Evolutionary conservation across 2,329 filamentous ascomycete genomes (phyloP).

Genomic region (Zalaria obscura): DNA sequence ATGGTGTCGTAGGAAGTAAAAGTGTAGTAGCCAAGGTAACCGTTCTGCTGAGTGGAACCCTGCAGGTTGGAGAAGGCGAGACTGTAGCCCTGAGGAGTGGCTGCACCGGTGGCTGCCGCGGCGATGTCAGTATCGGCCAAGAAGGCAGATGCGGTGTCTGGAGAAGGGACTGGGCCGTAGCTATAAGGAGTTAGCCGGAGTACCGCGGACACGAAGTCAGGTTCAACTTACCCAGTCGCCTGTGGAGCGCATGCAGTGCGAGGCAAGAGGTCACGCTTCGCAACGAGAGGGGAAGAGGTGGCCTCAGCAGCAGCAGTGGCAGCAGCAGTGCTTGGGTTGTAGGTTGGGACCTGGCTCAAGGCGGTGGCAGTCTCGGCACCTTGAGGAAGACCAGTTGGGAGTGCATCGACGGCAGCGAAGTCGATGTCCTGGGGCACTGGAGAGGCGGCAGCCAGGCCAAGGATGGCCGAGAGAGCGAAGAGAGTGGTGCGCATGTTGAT

Average conservation of each 20-base stretch:
- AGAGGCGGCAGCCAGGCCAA: slow-evolving; percentile 6
- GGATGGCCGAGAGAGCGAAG: slow-evolving; percentile 3
- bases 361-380: slow-evolving; percentile 4
- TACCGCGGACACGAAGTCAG: too few species aligned
- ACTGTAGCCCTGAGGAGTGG: slow-evolving; percentile 14
- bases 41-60: slow-evolving; percentile 5
- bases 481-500: slow-evolving; percentile 4
- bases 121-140: slow-evolving; percentile 4
- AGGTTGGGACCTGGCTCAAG: slow-evolving; percentile 3
- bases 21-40: slow-evolving; percentile 18
- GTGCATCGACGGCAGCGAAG: slow-evolving; percentile 8
- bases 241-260: slow-evolving; percentile 2
- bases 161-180: slow-evolving; percentile 9
- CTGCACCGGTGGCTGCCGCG: slow-evolving; percentile 12
- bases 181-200: too few species aligned
- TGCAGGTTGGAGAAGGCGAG: slow-evolving; percentile 13
- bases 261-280: slow-evolving; percentile 1
- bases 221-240: background rate
- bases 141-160: slow-evolving; percentile 21
- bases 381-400: slow-evolving; percentile 3
- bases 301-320: slow-evolving; percentile 1
- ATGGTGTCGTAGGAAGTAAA: slow-evolving; percentile 16
- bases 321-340: slow-evolving; percentile 3
- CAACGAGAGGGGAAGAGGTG: slow-evolving; percentile 1
- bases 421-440: slow-evolving; percentile 11